A percentile compares a stretch with the other conserved stretches of the same genome.
Evolutionary conservation across 495 filamentous ascomycete species (phyloP).

Genomic region (Aspergillus sclerotiicarbonarius): DNA sequence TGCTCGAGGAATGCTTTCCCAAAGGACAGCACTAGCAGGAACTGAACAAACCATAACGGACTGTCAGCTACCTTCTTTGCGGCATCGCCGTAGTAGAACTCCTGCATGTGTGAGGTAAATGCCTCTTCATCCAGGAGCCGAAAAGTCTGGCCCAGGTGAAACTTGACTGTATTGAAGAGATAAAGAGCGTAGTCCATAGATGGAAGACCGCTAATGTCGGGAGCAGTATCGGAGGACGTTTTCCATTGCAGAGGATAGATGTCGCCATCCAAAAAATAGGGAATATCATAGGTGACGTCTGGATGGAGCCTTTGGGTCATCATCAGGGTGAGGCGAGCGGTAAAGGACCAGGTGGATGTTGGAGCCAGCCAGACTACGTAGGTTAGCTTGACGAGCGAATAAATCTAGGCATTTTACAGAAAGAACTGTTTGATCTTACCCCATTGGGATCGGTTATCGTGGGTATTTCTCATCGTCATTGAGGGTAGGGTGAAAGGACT

Average conservation of each 20-base stretch:
- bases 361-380: conserved; percentile 31
- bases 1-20: conserved; percentile 36
- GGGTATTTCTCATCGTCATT: conserved; percentile 9
- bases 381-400: neutral
- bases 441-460: conserved; percentile 20
- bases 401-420: neutral
- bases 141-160: conserved; percentile 33
- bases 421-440: conserved; percentile 13
- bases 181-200: conserved; percentile 34
- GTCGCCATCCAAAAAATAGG: conserved; percentile 26
- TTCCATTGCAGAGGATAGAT: conserved; percentile 35
- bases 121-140: conserved; percentile 36
- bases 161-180: conserved; percentile 36
- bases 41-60: conserved; percentile 38
- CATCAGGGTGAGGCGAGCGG: conserved; percentile 29
- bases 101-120: conserved; percentile 26
- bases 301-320: conserved; percentile 26
- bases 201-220: conserved; percentile 31
- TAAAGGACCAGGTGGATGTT: conserved; percentile 31
- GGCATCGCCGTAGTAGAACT: conserved; percentile 27
- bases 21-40: conserved; percentile 36
- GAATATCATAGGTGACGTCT: conserved; percentile 9
- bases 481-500: conserved; percentile 9
- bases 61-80: conserved; percentile 18
- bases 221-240: conserved; percentile 14